Evolutionary conservation across 305 asterid species (phyloP).

Genomic region (Solanum hybrid): DNA sequence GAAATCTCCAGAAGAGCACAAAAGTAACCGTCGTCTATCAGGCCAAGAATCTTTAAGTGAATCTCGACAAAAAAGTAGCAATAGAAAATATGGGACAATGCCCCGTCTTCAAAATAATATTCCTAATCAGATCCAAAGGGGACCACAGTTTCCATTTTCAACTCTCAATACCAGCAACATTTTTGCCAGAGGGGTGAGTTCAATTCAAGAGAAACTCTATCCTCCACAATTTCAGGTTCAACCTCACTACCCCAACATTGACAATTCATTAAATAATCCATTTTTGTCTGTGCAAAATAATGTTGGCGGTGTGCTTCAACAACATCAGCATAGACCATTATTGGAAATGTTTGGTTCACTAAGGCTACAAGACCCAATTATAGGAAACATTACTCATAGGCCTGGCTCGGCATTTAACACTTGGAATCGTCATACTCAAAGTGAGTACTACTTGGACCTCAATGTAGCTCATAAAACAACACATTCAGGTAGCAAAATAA

Average conservation of each 20-base stretch:
- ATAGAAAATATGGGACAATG: not conserved
- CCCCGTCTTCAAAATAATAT: not conserved
- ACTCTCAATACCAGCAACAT: not conserved
- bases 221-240: not conserved
- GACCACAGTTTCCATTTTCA: not conserved
- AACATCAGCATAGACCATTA: not conserved
- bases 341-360: not conserved
- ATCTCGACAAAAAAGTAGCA: not conserved
- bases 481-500: not conserved
- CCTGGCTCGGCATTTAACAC: not conserved
- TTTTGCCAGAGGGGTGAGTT: not conserved
- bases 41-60: not conserved
- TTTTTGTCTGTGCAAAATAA: not conserved
- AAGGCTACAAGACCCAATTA: not conserved
- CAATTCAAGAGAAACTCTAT: not conserved
- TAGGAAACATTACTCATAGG: not conserved
- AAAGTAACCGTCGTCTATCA: not conserved
- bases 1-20: not conserved
- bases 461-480: not conserved
- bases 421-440: not conserved
- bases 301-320: not conserved
- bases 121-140: not conserved
- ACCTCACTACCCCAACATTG: not conserved
- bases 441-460: not conserved
- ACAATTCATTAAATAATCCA: not conserved